Percentiles rank a stretch among this genome's conserved stretches.
Conservation (phyloP, 345 rosid species). For the Eucalyptus marginata region DNA sequence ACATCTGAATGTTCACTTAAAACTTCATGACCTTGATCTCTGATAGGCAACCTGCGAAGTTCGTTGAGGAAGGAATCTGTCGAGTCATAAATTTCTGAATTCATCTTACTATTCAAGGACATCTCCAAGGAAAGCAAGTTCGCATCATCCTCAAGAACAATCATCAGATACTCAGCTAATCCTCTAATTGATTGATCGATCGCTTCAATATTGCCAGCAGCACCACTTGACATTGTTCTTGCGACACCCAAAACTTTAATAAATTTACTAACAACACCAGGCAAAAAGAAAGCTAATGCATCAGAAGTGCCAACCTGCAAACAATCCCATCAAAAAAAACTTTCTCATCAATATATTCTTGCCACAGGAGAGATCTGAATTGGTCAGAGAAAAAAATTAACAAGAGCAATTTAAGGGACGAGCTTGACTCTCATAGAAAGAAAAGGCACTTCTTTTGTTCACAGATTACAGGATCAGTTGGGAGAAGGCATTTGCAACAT, state of each 20-base stretch:
- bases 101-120: constrained; percentile 1
- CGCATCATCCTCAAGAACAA: constrained; percentile 68
- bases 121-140: constrained; percentile 29
- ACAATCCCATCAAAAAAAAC: neutral
- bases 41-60: constrained; percentile 52
- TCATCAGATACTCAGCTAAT: constrained; percentile 84
- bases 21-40: constrained; percentile 18
- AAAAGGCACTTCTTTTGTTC: neutral
- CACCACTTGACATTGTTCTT: constrained; percentile 78
- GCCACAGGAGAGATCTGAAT: neutral
- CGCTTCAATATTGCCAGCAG: constrained; percentile 83
- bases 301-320: constrained; percentile 81
- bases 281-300: constrained; percentile 88
- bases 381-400: neutral
- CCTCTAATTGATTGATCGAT: constrained; percentile 76
- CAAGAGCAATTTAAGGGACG: neutral
- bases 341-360: neutral
- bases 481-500: neutral
- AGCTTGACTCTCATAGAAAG: neutral
- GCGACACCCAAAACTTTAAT: constrained; percentile 68
- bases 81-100: constrained; percentile 22
- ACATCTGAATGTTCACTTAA: constrained; percentile 13
- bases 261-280: constrained; percentile 90
- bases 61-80: constrained; percentile 40
- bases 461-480: neutral